Base-by-base conservation (phyloP, 306 rosid genomes). In the Trifolium dubium region DNA sequence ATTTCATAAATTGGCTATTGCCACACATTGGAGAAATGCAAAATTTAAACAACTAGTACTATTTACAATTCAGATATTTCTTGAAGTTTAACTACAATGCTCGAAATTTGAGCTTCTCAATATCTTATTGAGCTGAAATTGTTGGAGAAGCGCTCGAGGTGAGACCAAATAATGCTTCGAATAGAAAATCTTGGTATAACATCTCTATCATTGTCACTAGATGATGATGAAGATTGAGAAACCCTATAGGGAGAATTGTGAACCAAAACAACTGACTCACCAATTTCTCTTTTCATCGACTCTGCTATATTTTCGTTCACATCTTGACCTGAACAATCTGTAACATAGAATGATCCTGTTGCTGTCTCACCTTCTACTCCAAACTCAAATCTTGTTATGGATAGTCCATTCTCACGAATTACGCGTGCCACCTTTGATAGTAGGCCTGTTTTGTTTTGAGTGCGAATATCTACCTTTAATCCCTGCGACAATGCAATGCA, bases 361-460 rank as follows among this genome's bases (percentile, higher is more conserved):
- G 63, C 63, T 28, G 63, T 11, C n/a, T 56, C 63, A 10, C 63
- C 63, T 15, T 28, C 17, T 28, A 56, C 63, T 28, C 17, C 37
- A 56, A 56, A 56, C 63, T 56, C 63, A 28, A 29, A 1, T 56
- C 63, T 56, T 28, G 63, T 56, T 56, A 56, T 56, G 9, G 63
- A 56, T 28, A 56, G n/a, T 28, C 9, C 63, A 56, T 56, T 56
- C 63, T 56, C 63, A 23, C 15, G 37, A 4, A 56, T 56, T 2
- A 56, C 10, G 2, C 9, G 37, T 11, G 63, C 28, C 8, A 29
- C 63, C 8, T 28, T 56, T 4, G 63, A 56, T 29, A 56, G 34
- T 56, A 56, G 34, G 6, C 34, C 37, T 2, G 15, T 10, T 56
- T 29, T 56, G 63, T 56, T 29, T 56, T 56, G 63, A 28, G 63